Percentiles rank a stretch among this genome's conserved stretches.
These are phyloP conservation scores for Graphilbum sp. DNA, from an alignment of 2,329 filamentous ascomycete genomes.

Conservation along the genomic window DNA sequence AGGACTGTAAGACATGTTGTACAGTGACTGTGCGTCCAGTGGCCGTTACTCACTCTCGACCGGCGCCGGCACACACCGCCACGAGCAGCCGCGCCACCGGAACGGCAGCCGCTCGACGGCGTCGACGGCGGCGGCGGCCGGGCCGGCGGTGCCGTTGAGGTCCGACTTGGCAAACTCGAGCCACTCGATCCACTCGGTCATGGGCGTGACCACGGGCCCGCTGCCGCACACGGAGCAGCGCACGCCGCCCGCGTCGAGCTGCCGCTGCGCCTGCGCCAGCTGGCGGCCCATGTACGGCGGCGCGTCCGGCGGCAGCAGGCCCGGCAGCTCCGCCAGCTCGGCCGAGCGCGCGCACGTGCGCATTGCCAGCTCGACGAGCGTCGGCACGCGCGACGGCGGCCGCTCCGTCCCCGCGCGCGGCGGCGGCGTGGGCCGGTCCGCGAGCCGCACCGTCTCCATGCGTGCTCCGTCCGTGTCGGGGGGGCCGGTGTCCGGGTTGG, in stretches of 20 bases:
- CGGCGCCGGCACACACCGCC: slow-evolving; percentile 24
- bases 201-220: slow-evolving; percentile 27
- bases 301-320: slow-evolving; percentile 24
- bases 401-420: too few relatives aligned
- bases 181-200: slow-evolving; percentile 48
- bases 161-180: slow-evolving; percentile 21
- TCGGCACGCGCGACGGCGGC: slow-evolving; percentile 21
- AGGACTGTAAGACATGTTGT: too few relatives aligned
- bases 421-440: slow-evolving; percentile 1
- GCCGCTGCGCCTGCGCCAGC: slow-evolving; percentile 21
- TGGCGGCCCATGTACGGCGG: slow-evolving; percentile 22
- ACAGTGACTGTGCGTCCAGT: too few relatives aligned
- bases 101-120: slow-evolving; percentile 25
- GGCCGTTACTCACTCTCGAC: too few relatives aligned
- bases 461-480: not conserved
- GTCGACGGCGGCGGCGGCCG: slow-evolving; percentile 17
- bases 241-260: slow-evolving; percentile 30
- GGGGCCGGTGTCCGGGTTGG: too few relatives aligned
- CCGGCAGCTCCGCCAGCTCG: slow-evolving; percentile 24
- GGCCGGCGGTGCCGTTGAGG: not conserved
- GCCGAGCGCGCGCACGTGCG: slow-evolving; percentile 26
- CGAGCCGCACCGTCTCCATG: slow-evolving; percentile 8
- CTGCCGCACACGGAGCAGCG: slow-evolving; percentile 34
- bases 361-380: slow-evolving; percentile 34
- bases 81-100: slow-evolving; percentile 31